These are phyloP conservation scores for Scorias spongiosa DNA, from an alignment of 2,329 filamentous ascomycete species.

Conservation along the genomic window DNA sequence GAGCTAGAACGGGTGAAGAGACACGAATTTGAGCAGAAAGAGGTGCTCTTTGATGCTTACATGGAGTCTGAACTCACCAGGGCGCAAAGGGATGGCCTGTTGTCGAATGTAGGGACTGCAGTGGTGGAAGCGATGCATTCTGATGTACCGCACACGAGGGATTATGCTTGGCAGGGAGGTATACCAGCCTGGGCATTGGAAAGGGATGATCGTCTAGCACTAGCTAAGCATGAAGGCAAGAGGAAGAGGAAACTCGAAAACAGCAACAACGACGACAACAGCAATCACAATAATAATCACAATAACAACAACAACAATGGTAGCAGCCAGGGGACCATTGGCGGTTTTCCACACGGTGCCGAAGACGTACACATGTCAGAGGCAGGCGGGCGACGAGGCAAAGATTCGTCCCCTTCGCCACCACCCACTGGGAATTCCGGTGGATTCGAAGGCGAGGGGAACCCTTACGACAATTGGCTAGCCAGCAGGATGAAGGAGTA, in stretches of 20 bases:
- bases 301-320: slow-evolving; percentile 1
- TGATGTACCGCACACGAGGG: slow-evolving; percentile 21
- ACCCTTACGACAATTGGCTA: slow-evolving; percentile 21
- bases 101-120: slow-evolving; percentile 19
- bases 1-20: slow-evolving; percentile 50
- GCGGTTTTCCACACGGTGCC: not conserved
- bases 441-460: slow-evolving; percentile 19
- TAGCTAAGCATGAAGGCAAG: too few relatives aligned
- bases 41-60: slow-evolving; percentile 60
- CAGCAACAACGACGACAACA: not conserved
- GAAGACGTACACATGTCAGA: slow-evolving; percentile 1
- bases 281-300: slow-evolving; percentile 9
- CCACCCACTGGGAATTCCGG: slow-evolving; percentile 15
- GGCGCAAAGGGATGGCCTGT: slow-evolving; percentile 17
- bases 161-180: slow-evolving; percentile 13
- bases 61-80: slow-evolving; percentile 52
- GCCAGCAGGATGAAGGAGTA: slow-evolving; percentile 14
- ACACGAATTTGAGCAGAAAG: slow-evolving; percentile 66
- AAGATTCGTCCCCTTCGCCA: slow-evolving; percentile 10
- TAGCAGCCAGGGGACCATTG: slow-evolving; percentile 1
- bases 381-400: slow-evolving; percentile 1
- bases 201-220: not conserved
- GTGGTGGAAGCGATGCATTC: slow-evolving; percentile 21
- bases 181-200: not conserved
- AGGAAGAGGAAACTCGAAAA: not conserved